Percentiles rank a stretch among this genome's conserved stretches.
phyloP scores from a whole-genome alignment of 2,329 filamentous ascomycete species.

The Aspergillus luchuensis region DNA sequence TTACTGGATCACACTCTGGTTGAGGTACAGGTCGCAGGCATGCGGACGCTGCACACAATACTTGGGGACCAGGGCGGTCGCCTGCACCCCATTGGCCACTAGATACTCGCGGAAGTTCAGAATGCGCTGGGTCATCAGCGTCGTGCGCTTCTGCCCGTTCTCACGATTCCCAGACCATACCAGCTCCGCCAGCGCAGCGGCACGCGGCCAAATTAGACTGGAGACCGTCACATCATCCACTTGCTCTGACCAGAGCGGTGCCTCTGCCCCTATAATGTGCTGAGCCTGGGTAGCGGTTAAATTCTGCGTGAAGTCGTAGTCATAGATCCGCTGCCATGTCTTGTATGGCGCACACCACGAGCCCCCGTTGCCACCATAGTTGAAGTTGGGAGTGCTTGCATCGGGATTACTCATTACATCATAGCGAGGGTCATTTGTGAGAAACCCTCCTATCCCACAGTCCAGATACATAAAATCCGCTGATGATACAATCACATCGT shows the following conservation, averaged over 20 bases:
- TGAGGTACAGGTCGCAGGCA: constrained; percentile 57
- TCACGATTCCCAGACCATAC: constrained; percentile 58
- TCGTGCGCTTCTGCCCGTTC: constrained; percentile 54
- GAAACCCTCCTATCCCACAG: constrained; percentile 57
- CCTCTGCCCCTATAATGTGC: constrained; percentile 55
- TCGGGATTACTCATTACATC: constrained; percentile 57
- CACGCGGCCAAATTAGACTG: constrained; percentile 58
- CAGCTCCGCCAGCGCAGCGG: constrained; percentile 58
- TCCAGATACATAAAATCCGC: constrained; percentile 60
- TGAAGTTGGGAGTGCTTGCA: constrained; percentile 51
- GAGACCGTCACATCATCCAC: constrained; percentile 56
- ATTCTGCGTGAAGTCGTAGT: constrained; percentile 58
- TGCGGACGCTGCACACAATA: constrained; percentile 62
- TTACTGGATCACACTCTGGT: constrained; percentile 48
- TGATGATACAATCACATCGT: constrained; percentile 59
- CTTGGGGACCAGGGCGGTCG: constrained; percentile 56
- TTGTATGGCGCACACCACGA: constrained; percentile 64
- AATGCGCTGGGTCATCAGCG: constrained; percentile 57
- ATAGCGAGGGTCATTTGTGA: constrained; percentile 60
- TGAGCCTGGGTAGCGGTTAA: constrained; percentile 51
- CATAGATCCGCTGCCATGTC: constrained; percentile 62
- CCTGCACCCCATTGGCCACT: constrained; percentile 56
- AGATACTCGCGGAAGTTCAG: constrained; percentile 63
- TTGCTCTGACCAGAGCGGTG: constrained; percentile 58
- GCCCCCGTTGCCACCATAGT: constrained; percentile 56